phyloP scores from a whole-genome alignment of 2,329 filamentous ascomycete genomes.

The Talaromyces marneffei region DNA sequence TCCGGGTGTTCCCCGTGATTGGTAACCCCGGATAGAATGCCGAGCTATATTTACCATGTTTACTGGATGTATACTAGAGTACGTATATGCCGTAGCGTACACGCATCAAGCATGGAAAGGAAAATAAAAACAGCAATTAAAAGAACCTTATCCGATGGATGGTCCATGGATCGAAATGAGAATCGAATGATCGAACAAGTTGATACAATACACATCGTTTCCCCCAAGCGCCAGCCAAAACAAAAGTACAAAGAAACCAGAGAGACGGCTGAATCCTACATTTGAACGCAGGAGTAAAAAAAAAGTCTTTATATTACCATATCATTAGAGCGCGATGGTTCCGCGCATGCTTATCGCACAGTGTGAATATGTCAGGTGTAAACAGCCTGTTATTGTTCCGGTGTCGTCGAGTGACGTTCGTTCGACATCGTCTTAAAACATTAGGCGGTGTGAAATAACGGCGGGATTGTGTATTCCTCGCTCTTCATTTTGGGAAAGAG shows the following conservation, averaged over 20 bases:
- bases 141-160: not conserved
- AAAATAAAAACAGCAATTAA: not conserved
- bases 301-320: conserved; percentile 11
- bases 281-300: not conserved
- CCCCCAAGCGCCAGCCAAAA: conserved; percentile 4
- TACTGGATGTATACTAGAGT: too few relatives aligned
- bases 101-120: not conserved
- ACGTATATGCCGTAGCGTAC: not conserved
- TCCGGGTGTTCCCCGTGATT: not conserved
- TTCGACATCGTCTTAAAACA: not conserved
- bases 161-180: conserved; percentile 16
- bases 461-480: not conserved
- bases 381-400: conserved; percentile 3
- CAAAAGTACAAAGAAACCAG: not conserved
- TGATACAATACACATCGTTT: conserved; percentile 17
- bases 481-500: conserved; percentile 6
- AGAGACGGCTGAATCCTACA: not conserved
- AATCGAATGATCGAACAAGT: conserved; percentile 18
- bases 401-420: not conserved
- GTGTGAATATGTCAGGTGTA: conserved; percentile 4
- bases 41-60: too few relatives aligned
- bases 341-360: conserved; percentile 1
- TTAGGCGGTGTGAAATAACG: not conserved
- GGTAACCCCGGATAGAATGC: not conserved
- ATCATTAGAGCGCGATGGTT: conserved; percentile 10